These are phyloP conservation scores for Gautieria morchelliformis DNA, from an alignment of 768 basidiomycete genomes.

Conservation along the genomic window DNA sequence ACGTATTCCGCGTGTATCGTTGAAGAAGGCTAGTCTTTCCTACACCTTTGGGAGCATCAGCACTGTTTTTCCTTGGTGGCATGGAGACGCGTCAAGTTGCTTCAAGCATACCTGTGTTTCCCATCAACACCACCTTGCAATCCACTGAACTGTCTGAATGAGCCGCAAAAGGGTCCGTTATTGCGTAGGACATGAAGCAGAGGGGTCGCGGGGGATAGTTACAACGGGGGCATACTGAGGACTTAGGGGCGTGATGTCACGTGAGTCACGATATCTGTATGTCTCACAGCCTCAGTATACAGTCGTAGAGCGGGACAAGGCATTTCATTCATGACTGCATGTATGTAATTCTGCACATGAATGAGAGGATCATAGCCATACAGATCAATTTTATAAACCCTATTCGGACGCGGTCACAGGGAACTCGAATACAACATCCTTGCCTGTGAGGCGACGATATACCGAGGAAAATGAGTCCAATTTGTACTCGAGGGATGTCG, in stretches of 20 bases:
- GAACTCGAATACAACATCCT: constrained; percentile 94
- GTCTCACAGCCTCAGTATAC: too few species aligned
- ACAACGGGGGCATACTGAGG: constrained; percentile 8
- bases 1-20: constrained; percentile 85
- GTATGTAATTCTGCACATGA: background rate
- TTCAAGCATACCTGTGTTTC: constrained; percentile 48
- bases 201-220: background rate
- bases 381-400: constrained; percentile 26
- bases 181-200: constrained; percentile 4
- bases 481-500: constrained; percentile 99
- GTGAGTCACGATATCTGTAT: background rate
- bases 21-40: constrained; percentile 89
- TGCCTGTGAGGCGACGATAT: constrained; percentile 91
- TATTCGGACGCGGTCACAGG: constrained; percentile 68
- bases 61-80: constrained; percentile 15
- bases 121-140: constrained; percentile 94
- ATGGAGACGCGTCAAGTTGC: constrained; percentile 4
- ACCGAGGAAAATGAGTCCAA: constrained; percentile 98
- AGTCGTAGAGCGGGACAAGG: background rate
- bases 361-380: background rate
- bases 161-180: constrained; percentile 1
- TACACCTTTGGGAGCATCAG: constrained; percentile 50
- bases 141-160: constrained; percentile 35
- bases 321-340: background rate
- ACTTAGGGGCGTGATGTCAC: constrained; percentile 6